phyloP scores from a whole-genome alignment of 2,329 filamentous ascomycete genomes.

The Gnomoniopsis sp. region DNA sequence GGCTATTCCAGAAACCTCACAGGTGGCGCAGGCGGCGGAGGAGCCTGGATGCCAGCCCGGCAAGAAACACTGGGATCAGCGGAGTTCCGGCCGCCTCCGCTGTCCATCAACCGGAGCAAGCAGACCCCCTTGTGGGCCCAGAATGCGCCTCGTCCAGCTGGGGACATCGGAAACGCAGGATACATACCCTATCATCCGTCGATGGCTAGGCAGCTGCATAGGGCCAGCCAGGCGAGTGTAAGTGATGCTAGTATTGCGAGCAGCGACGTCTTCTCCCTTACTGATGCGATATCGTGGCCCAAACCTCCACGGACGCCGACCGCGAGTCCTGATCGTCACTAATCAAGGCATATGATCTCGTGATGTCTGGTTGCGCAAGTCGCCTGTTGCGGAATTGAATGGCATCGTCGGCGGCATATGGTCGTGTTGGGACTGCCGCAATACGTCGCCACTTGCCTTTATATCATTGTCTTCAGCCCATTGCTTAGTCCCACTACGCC shows the following conservation, averaged over 20 bases:
- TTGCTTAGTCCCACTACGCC: too few relatives aligned
- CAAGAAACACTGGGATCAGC: background rate
- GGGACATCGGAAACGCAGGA: background rate
- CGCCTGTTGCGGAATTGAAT: too few relatives aligned
- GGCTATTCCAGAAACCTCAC: background rate
- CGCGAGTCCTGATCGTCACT: background rate
- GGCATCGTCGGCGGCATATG: too few relatives aligned
- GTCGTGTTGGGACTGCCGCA: too few relatives aligned
- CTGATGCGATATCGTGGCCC: constrained; percentile 6
- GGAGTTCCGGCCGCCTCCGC: background rate
- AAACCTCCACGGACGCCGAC: constrained; percentile 1
- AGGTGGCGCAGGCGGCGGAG: background rate
- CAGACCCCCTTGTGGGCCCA: background rate
- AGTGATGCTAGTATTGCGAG: background rate
- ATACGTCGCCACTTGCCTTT: too few relatives aligned
- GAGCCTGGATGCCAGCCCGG: background rate
- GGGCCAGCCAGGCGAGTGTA: background rate
- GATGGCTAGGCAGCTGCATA: background rate
- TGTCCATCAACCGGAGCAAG: background rate
- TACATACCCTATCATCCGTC: background rate
- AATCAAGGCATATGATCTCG: too few relatives aligned
- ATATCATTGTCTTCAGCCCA: too few relatives aligned
- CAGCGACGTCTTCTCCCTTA: background rate
- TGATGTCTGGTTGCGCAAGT: too few relatives aligned
- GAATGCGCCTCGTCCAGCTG: background rate